These are phyloP conservation scores for Trypanosoma conorhini DNA, from an alignment of 208 protist species.

Conservation along the genomic window DNA sequence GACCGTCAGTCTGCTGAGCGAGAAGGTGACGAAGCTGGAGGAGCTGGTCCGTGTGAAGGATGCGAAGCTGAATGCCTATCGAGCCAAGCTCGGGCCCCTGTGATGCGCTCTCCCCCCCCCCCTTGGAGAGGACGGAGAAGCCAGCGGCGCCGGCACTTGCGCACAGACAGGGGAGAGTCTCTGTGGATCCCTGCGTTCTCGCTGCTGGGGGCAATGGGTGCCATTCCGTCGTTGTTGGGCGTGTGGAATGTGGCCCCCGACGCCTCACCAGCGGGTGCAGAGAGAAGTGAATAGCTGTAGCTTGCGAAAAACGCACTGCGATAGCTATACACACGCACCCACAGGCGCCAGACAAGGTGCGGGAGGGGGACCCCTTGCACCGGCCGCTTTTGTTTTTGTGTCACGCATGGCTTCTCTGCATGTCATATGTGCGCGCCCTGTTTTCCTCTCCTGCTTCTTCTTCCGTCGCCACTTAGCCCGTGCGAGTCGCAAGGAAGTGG, in stretches of 20 bases:
- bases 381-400: neutral
- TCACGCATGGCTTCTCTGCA: neutral
- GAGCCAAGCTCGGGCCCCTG: constrained; percentile 54
- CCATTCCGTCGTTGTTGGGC: neutral
- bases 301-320: constrained; percentile 15
- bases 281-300: constrained; percentile 11
- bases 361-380: neutral
- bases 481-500: too few relatives aligned
- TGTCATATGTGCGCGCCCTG: neutral
- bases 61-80: constrained; percentile 88
- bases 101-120: neutral
- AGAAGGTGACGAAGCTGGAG: constrained; percentile 96
- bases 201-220: constrained; percentile 3
- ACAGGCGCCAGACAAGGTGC: neutral
- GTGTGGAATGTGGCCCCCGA: neutral
- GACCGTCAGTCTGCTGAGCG: constrained; percentile 86
- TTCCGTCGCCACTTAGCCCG: neutral
- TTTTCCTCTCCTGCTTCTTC: neutral
- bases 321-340: neutral
- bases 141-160: neutral
- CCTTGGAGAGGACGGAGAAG: neutral
- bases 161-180: neutral
- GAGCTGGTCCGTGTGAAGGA: constrained; percentile 97
- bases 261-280: neutral
- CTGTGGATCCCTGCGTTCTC: neutral